Evolutionary conservation across 208 protist genomes (phyloP).

Genomic region (Phytomonas francai): DNA sequence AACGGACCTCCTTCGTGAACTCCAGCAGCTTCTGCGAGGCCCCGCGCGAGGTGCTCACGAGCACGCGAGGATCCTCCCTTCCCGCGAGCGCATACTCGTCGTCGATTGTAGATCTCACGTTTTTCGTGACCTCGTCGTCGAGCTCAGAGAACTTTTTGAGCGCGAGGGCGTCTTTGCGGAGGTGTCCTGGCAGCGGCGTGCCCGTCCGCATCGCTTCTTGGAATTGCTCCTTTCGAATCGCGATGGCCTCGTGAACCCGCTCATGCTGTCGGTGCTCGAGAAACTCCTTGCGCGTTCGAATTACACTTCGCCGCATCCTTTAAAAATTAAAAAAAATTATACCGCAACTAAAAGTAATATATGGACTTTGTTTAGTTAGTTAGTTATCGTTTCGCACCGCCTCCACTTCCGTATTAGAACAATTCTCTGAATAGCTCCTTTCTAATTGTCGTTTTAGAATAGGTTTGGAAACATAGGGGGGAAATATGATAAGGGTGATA

Average conservation of each 20-base stretch:
- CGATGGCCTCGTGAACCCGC: constrained; percentile 71
- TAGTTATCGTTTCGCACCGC: constrained; percentile 1
- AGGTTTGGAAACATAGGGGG: too few relatives aligned
- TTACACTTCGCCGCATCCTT: constrained; percentile 75
- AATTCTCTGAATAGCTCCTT: too few relatives aligned
- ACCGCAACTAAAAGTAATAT: not conserved
- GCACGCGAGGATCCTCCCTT: constrained; percentile 94
- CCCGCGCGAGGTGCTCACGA: constrained; percentile 98
- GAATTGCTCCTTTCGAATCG: constrained; percentile 73
- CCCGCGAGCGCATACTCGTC: constrained; percentile 97
- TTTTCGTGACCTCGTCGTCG: constrained; percentile 74
- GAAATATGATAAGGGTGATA: constrained; percentile 6
- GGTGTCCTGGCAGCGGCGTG: constrained; percentile 75
- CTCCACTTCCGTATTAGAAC: not conserved
- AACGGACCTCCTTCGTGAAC: constrained; percentile 98
- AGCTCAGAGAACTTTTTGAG: constrained; percentile 88
- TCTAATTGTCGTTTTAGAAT: too few relatives aligned
- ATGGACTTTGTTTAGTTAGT: not conserved
- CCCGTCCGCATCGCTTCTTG: constrained; percentile 64
- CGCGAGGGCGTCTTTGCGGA: constrained; percentile 73
- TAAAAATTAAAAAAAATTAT: not conserved
- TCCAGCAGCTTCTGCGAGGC: constrained; percentile 93
- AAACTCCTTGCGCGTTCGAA: constrained; percentile 83
- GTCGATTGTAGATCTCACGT: constrained; percentile 80
- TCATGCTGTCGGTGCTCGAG: constrained; percentile 79